Conservation (phyloP, 768 basidiomycete species). For the Auriscalpium orientale region DNA sequence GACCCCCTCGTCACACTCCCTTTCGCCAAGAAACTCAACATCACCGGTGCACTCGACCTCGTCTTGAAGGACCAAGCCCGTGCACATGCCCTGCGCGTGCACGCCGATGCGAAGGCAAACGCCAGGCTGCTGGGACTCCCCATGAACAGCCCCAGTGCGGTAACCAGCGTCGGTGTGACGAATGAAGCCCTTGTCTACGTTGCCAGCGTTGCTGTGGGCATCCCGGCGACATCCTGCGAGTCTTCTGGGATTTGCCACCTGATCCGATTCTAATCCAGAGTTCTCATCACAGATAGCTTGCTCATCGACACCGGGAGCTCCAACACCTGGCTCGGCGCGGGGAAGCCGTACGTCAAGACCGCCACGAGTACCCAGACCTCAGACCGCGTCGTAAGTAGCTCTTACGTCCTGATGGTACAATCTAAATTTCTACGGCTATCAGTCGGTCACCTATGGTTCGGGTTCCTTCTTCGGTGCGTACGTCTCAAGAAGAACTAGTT, state of each 20-base stretch:
- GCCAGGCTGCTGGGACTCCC: constrained; percentile 4
- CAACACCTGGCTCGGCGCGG: constrained; percentile 65
- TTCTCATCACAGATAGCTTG: constrained; percentile 34
- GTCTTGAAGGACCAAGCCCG: constrained; percentile 45
- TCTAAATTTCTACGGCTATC: neutral
- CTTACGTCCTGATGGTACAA: neutral
- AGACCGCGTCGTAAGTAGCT: constrained; percentile 37
- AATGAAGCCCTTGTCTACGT: constrained; percentile 36
- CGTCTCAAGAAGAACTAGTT: neutral
- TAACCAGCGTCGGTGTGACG: constrained; percentile 30
- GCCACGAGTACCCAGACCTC: constrained; percentile 40
- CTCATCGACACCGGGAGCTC: constrained; percentile 63
- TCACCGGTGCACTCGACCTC: constrained; percentile 40
- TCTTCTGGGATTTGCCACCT: neutral
- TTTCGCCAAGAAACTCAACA: constrained; percentile 47
- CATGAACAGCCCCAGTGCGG: neutral
- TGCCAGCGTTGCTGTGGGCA: constrained; percentile 38
- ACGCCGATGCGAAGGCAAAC: constrained; percentile 27
- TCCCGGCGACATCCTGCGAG: constrained; percentile 45
- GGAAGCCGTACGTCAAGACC: constrained; percentile 36
- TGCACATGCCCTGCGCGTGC: constrained; percentile 35
- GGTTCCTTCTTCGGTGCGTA: constrained; percentile 48
- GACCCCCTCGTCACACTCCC: constrained; percentile 31
- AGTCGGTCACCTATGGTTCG: constrained; percentile 54
- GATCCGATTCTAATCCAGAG: neutral